Evolutionary conservation across 495 filamentous ascomycete species (phyloP), one percentile per base, ranked within the genome.

Genomic region (Penicillium bovifimosum): DNA sequence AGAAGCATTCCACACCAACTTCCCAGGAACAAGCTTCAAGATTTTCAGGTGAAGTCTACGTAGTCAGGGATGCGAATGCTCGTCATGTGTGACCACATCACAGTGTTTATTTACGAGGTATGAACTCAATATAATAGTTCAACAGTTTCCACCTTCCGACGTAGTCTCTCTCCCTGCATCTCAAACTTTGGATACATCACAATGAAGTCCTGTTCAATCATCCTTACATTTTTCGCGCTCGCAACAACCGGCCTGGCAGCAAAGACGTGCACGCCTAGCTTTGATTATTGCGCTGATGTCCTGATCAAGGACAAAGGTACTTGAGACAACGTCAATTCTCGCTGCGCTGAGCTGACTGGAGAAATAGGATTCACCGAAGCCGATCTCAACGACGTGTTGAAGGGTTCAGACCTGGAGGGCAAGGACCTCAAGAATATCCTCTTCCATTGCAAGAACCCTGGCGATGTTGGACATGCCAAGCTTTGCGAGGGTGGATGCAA

Each of bases 371-470:
- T 71, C 43, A 64, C 68, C 20, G 64, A 67, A 36, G 54, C 54
- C 9, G 68, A 73, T 39, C 56, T 73, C 5, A 56, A 67, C 28
- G 50, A 56, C 26, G 65, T 59, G 1, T 40, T 73, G 26, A 65
- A 67, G 18, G 67, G 65, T 3, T 61, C 62, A 5, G 67, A 64
- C n/a, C 49, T 64, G 7, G 67, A 66, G 46, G 60, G 65, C 9
- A 61, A 65, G 35, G 59, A 65, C 11, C 1, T 70, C 5, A 52
- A 64, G 44, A 63, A 69, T 34, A 49, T 71, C 17, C 58, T 73
- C 3, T 70, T 66, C 36, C 70, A 73, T 28, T 73, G 70, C 58
- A 73, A 54, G 50, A 73, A 73, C 40, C 70, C 70, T 2, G 70
- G 70, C 5, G 51, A 51, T 18, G 63, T 73, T 18, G 70, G 68